Conservation (phyloP, 306 rosid species). For the Rosa multiflora region DNA sequence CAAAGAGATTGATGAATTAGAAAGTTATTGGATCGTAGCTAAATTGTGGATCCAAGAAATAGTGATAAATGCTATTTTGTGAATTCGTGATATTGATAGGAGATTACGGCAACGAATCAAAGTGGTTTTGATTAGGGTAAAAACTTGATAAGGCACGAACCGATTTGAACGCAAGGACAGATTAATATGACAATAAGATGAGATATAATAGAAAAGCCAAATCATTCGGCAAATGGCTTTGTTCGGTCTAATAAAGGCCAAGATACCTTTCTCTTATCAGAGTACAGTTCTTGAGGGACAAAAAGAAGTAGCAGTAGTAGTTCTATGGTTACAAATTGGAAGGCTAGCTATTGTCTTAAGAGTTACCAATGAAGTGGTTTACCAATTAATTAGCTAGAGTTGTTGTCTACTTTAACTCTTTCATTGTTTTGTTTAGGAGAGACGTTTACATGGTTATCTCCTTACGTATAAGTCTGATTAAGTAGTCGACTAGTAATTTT, state of each 20-base stretch:
- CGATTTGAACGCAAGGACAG: slow-evolving; percentile 6
- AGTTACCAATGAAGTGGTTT: background rate
- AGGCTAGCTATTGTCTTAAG: background rate
- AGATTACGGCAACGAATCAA: background rate
- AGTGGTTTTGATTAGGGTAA: background rate
- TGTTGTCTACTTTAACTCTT: background rate
- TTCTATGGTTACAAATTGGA: background rate
- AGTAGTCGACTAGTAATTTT: background rate
- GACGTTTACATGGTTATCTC: background rate
- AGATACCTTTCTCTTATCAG: background rate
- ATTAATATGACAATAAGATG: slow-evolving; percentile 12
- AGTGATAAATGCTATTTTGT: background rate
- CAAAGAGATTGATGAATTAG: background rate
- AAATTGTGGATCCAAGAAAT: background rate
- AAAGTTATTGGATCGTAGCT: background rate
- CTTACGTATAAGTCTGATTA: background rate
- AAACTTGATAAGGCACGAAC: background rate
- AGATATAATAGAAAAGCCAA: slow-evolving; percentile 18
- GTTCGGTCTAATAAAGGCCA: background rate
- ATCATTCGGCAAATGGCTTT: slow-evolving; percentile 7
- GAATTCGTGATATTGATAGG: background rate
- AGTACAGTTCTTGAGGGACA: background rate
- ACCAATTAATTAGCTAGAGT: background rate
- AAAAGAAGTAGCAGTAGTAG: background rate
- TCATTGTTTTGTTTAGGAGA: background rate